Percentiles rank a stretch among this genome's conserved stretches.
These are phyloP conservation scores for Backusella parvicylindrica DNA, from an alignment of 192 early-diverging fungal species.

Conservation along the genomic window DNA sequence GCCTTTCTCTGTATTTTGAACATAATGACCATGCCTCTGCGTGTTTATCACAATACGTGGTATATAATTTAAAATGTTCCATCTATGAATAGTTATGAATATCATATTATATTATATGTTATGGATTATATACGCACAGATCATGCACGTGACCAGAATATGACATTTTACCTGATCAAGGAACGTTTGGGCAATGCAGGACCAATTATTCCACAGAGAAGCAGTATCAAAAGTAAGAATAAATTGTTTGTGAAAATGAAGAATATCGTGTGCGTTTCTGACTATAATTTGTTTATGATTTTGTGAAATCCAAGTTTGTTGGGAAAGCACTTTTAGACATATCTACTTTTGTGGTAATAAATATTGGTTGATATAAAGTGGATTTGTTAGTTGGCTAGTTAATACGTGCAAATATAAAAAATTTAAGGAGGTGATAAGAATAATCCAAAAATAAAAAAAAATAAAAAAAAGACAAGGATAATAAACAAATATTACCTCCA, in stretches of 20 bases:
- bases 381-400: neutral
- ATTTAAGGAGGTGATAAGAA: neutral
- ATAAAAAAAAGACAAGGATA: neutral
- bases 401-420: neutral
- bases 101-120: neutral
- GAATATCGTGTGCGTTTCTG: slow-evolving; percentile 20
- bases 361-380: neutral
- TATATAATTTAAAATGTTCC: slow-evolving; percentile 16
- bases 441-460: neutral
- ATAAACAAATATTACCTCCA: slow-evolving; percentile 16
- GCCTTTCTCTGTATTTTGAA: slow-evolving; percentile 18
- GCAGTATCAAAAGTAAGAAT: slow-evolving; percentile 12
- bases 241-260: slow-evolving; percentile 16
- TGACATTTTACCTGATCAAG: slow-evolving; percentile 20
- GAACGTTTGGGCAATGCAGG: slow-evolving; percentile 17
- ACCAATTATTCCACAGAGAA: neutral
- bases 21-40: slow-evolving; percentile 17
- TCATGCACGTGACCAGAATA: neutral
- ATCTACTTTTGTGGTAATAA: slow-evolving; percentile 3
- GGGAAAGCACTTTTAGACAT: slow-evolving; percentile 10
- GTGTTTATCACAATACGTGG: slow-evolving; percentile 19
- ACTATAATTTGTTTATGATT: slow-evolving; percentile 15
- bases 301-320: slow-evolving; percentile 20
- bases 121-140: neutral
- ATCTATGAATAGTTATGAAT: neutral